Conservation (phyloP, 1,284 basidiomycete species). For the Vanrija pseudolonga region DNA sequence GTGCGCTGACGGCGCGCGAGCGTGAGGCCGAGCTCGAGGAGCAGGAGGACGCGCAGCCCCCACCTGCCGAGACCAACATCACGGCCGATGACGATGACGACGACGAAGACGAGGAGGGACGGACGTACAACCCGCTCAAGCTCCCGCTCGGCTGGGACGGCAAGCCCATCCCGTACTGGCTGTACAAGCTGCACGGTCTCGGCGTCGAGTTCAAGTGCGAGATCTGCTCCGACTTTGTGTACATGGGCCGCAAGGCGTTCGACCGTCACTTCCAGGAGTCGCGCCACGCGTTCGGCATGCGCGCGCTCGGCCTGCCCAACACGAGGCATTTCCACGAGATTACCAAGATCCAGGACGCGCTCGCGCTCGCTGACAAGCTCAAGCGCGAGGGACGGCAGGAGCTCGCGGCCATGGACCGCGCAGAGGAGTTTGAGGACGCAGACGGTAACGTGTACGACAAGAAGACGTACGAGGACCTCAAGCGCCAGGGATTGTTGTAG, state of each 20-base stretch:
- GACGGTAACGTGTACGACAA: constrained; percentile 76
- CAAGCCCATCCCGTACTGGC: constrained; percentile 97
- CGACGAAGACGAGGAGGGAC: constrained; percentile 88
- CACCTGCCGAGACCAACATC: constrained; percentile 52
- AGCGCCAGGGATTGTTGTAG: constrained; percentile 48
- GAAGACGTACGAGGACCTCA: constrained; percentile 49
- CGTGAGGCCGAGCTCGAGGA: constrained; percentile 92
- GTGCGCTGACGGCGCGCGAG: constrained; percentile 93
- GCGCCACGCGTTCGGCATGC: constrained; percentile 96
- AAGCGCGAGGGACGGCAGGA: constrained; percentile 90
- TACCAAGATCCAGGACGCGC: constrained; percentile 92
- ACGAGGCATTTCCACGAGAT: constrained; percentile 99
- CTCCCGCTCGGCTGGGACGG: constrained; percentile 97
- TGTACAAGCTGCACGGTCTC: constrained; percentile 96
- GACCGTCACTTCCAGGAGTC: constrained; percentile 65
- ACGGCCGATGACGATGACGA: constrained; percentile 62
- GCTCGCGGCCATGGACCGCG: constrained; percentile 83
- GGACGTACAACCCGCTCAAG: constrained; percentile 97
- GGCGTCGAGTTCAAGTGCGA: constrained; percentile 97
- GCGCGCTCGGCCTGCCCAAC: constrained; percentile 92
- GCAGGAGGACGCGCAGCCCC: constrained; percentile 58
- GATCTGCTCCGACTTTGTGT: constrained; percentile 93
- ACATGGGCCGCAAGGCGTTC: constrained; percentile 67
- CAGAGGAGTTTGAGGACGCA: constrained; percentile 94
- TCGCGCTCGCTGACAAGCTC: constrained; percentile 87